Base-by-base conservation (phyloP, 441 rosid genomes). In the Pelargonium australe region DNA sequence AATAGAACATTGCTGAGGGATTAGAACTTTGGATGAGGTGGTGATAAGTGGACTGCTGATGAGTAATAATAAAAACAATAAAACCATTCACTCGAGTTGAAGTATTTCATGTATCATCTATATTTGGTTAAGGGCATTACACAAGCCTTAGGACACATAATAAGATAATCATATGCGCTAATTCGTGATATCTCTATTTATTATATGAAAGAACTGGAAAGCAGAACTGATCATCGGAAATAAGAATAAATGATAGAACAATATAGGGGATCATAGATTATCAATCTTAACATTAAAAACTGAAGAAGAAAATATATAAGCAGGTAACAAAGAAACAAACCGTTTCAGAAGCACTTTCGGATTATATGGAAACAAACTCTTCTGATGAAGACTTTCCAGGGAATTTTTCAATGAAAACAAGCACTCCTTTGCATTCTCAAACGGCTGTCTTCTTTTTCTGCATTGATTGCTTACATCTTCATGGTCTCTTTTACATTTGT, bases 361-460 rank as follows among this genome's bases (percentile, higher is more conserved):
- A 76, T 91, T 87, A 71, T 94, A 94, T 7, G 94, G 90, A 81
- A 94, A 91, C 68, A 94, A 73, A 51, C 81, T 85, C 84, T 88
- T 91, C 69, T 45, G 75, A 72, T 85, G 86, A 75, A 94, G 95
- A 79, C 76, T 87, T 78, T 84, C 86, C 68, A 86, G 51, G 47
- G 95, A 86, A 68, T 44, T 70, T 78, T 87, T 90, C 71, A 91
- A 80, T 11, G 88, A 85, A 83, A 91, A 82, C 83, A 93, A 81
- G 77, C 98, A 94, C 64, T 72, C 70, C 80, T 80, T 86, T 71
- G 90, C 91, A 73, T 83, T 75, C 72, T 78, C 76, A 72, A 79
- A 85, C 47, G 79, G 78, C 37, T 76, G 80, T n/a, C 75, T 73
- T 74, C 37, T 60, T 43, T 61, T 68, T 77, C 12, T 23, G 44